phyloP scores from a whole-genome alignment of 768 basidiomycete genomes.

The Myochromella boudieri region DNA sequence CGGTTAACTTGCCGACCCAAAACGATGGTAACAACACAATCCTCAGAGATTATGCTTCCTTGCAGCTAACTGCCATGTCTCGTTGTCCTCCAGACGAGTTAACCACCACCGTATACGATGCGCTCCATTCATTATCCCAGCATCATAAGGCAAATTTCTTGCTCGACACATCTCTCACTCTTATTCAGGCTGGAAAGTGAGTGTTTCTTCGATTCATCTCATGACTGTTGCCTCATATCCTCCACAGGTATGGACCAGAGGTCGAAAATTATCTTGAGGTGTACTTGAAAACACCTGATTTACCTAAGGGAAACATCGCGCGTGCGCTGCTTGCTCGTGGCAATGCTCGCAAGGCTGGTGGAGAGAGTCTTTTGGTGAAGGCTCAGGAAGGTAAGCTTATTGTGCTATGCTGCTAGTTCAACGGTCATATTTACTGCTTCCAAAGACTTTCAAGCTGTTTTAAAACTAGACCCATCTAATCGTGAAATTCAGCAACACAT shows the following conservation, averaged over 20 bases:
- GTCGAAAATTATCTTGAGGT: slow-evolving; percentile 69
- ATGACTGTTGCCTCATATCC: background rate
- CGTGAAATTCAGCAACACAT: slow-evolving; percentile 50
- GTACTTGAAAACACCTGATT: slow-evolving; percentile 59
- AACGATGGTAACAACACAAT: no score
- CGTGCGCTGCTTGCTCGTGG: slow-evolving; percentile 59
- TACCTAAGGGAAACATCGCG: slow-evolving; percentile 49
- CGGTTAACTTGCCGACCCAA: no score
- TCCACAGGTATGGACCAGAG: slow-evolving; percentile 55
- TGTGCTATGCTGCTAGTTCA: no score
- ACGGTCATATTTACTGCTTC: no score
- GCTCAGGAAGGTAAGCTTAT: slow-evolving; percentile 61
- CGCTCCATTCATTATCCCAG: slow-evolving; percentile 44
- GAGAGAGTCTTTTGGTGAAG: slow-evolving; percentile 53
- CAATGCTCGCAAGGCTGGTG: slow-evolving; percentile 54
- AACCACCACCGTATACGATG: slow-evolving; percentile 47
- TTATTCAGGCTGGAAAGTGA: slow-evolving; percentile 48
- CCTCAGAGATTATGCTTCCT: background rate
- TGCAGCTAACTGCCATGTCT: slow-evolving; percentile 17
- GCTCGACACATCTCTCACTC: slow-evolving; percentile 45
- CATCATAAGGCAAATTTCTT: slow-evolving; percentile 49
- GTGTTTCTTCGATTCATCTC: background rate
- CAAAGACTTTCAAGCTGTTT: slow-evolving; percentile 64
- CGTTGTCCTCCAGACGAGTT: slow-evolving; percentile 45
- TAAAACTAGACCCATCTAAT: slow-evolving; percentile 61